Evolutionary conservation across 352 stramenopile species (phyloP).

Genomic region (Phytophthora ohioensis): DNA sequence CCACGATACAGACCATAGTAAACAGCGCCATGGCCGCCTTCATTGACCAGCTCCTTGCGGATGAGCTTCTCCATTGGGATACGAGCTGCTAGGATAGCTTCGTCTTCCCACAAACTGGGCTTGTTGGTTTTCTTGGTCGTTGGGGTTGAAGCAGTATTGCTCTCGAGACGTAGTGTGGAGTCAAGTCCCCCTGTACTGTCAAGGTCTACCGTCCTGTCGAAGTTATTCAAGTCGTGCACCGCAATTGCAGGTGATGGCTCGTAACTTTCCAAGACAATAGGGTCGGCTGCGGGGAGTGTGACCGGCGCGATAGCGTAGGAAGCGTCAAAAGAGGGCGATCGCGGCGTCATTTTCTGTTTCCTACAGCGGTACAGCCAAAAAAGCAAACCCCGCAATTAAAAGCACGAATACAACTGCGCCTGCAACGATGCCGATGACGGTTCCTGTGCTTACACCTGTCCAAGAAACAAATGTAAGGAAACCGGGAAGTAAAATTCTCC

Average conservation of each 20-base stretch:
- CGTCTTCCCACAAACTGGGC: conserved; percentile 47
- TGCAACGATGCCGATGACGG: conserved; percentile 44
- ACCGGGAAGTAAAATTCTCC: conserved; percentile 14
- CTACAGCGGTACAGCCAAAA: conserved; percentile 39
- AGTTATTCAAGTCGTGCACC: conserved; percentile 26
- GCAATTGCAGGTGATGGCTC: conserved; percentile 15
- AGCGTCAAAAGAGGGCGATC: conserved; percentile 29
- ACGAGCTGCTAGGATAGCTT: conserved; percentile 38
- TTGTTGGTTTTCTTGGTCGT: conserved; percentile 17
- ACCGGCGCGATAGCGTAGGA: conserved; percentile 25
- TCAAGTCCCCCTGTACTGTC: conserved; percentile 32
- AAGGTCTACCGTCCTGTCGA: conserved; percentile 40
- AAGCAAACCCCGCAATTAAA: conserved; percentile 29
- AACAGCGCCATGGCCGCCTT: conserved; percentile 59
- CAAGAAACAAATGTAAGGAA: conserved; percentile 34
- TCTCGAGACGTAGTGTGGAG: conserved; percentile 35
- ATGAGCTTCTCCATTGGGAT: conserved; percentile 63
- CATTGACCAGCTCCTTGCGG: conserved; percentile 46
- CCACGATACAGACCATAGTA: conserved; percentile 55
- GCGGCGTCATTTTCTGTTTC: conserved; percentile 18
- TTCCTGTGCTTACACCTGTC: conserved; percentile 48
- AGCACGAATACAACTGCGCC: conserved; percentile 26
- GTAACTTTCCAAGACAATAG: conserved; percentile 32
- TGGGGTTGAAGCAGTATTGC: conserved; percentile 13
- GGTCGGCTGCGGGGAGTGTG: conserved; percentile 18